Conservation (phyloP, 1,284 basidiomycete genomes). For the Microbotryomycetes sp. region DNA sequence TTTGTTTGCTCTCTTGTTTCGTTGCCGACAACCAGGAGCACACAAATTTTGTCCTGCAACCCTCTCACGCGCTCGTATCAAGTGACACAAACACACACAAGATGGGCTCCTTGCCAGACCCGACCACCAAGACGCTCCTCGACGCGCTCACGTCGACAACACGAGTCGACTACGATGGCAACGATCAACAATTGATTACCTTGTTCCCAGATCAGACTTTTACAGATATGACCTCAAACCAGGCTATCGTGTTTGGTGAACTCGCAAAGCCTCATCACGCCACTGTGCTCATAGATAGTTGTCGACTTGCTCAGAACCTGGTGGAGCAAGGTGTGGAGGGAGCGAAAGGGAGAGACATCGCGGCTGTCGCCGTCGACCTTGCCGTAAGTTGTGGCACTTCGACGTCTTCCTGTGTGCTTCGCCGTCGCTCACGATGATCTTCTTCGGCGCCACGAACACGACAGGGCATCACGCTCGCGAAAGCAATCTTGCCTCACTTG, state of each 20-base stretch:
- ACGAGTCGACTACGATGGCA: slow-evolving; percentile 2
- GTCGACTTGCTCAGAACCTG: slow-evolving; percentile 19
- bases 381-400: slow-evolving; percentile 15
- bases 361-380: slow-evolving; percentile 34
- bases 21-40: too few species aligned
- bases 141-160: background rate
- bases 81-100: too few species aligned
- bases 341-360: slow-evolving; percentile 15
- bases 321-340: slow-evolving; percentile 12
- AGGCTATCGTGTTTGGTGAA: slow-evolving; percentile 33
- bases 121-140: background rate
- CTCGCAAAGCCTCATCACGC: slow-evolving; percentile 28
- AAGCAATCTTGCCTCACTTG: slow-evolving; percentile 29
- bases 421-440: background rate
- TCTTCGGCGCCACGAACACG: background rate
- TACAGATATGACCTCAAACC: slow-evolving; percentile 31
- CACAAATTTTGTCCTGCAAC: too few species aligned
- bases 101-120: background rate
- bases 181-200: background rate
- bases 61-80: too few species aligned
- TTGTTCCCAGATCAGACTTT: slow-evolving; percentile 18
- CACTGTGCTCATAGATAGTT: slow-evolving; percentile 26
- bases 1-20: too few species aligned
- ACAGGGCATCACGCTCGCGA: slow-evolving; percentile 35
- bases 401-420: background rate